Evolutionary conservation across 345 rosid species (phyloP), one percentile per base, ranked within the genome.

Genomic region (Eutrema heterophyllum): DNA sequence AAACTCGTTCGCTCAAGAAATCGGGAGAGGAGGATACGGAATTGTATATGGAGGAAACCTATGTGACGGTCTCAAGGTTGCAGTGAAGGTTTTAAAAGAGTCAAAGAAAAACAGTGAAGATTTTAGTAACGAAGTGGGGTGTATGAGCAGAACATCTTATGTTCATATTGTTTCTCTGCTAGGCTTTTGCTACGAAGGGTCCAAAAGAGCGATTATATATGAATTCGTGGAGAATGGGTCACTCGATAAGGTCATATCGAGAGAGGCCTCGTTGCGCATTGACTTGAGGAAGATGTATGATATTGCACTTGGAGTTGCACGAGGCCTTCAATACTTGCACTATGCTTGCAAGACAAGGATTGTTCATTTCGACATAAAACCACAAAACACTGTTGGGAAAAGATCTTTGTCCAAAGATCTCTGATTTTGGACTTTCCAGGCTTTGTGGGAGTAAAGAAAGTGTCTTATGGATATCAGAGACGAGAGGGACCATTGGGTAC

Each of bases 391-490:
- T 27, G 2, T 27, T 27, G 48, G 48, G 48, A 14, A 43, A 43
- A 43, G 48, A 43, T 43, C 48, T 43, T 82, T 33, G 51, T 86
- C 87, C 0, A 77, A 86, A 12, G 76, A 35, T 84, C 1, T 75
- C 83, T 0, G 89, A 86, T 36, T 84, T 86, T 7, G 86, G 89
- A 0, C 87, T 86, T 0, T 82, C 87, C 0, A 81, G 80, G 33
- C 72, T 77, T 8, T 82, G 84, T n/a, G 35, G 57, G 7, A 75
- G 46, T 7, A 68, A 53, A 11, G 84, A 82, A 30, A 84, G 82
- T 48, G 29, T 74, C 0, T n/a, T 83, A 5, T 35, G 39, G 39
- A 35, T 44, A 0, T 79, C 86, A 0, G 75, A 72, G 2, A 40
- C 73, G 12, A 78, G 87, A 72, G 87, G 89, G 26, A 80, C 89